phyloP scores from a whole-genome alignment of 2,329 filamentous ascomycete genomes.

The Zalaria obscura region DNA sequence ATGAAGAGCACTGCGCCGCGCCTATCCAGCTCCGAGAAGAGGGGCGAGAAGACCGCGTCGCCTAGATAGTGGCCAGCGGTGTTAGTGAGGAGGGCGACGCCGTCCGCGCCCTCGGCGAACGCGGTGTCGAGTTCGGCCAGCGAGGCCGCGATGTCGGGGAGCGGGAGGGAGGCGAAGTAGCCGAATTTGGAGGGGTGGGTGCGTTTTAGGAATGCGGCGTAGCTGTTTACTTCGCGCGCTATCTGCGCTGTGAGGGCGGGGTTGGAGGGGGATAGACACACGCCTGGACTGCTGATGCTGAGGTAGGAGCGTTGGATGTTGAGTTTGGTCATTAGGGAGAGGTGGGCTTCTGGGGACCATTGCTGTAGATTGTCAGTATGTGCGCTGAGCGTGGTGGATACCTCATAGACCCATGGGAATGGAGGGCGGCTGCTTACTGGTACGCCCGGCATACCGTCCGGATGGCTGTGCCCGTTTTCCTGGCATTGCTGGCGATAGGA shows the following conservation, averaged over 20 bases:
- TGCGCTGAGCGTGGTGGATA: not conserved
- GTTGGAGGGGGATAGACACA: slow-evolving; percentile 28
- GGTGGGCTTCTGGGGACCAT: slow-evolving; percentile 33
- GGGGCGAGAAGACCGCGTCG: slow-evolving; percentile 26
- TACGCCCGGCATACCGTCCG: slow-evolving; percentile 36
- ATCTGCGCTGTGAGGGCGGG: slow-evolving; percentile 21
- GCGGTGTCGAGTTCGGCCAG: slow-evolving; percentile 34
- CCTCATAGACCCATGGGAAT: too few relatives aligned
- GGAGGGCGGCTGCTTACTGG: slow-evolving; percentile 14
- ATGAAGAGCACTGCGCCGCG: slow-evolving; percentile 37
- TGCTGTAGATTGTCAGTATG: slow-evolving; percentile 1
- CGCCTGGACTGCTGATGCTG: slow-evolving; percentile 41
- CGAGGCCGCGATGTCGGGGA: slow-evolving; percentile 34
- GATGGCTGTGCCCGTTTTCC: slow-evolving; percentile 26
- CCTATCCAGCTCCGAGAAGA: slow-evolving; percentile 35
- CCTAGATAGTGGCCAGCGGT: slow-evolving; percentile 39
- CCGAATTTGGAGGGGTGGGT: slow-evolving; percentile 28
- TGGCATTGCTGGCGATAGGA: slow-evolving; percentile 27
- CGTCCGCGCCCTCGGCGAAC: slow-evolving; percentile 32
- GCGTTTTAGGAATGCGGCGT: slow-evolving; percentile 24
- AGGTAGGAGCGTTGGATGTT: slow-evolving; percentile 39
- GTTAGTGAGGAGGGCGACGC: slow-evolving; percentile 39
- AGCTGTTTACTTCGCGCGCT: slow-evolving; percentile 26
- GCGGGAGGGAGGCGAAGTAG: slow-evolving; percentile 39
- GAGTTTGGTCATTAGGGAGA: slow-evolving; percentile 34